Conservation (phyloP, 495 filamentous ascomycete species). For the Cryomyces minteri region DNA sequence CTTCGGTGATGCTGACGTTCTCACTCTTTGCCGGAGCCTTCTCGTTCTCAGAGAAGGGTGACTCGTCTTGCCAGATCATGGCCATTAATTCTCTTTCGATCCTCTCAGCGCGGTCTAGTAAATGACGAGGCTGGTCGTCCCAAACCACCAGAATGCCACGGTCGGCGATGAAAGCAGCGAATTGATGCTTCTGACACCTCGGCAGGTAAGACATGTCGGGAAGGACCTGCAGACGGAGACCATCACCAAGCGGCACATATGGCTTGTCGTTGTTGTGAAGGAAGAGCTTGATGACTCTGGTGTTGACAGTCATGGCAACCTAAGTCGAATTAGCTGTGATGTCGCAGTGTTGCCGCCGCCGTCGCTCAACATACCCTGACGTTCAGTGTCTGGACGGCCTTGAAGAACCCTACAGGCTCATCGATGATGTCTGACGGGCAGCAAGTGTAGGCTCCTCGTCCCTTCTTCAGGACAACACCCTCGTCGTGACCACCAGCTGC, state of each 20-base stretch:
- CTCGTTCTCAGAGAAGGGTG: constrained; percentile 15
- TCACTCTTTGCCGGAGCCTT: constrained; percentile 12
- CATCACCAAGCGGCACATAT: constrained; percentile 35
- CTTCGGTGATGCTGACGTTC: constrained; percentile 16
- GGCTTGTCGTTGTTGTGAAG: constrained; percentile 24
- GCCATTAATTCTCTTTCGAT: constrained; percentile 34
- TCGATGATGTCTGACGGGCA: constrained; percentile 33
- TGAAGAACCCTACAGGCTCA: constrained; percentile 27
- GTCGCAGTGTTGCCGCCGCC: not conserved
- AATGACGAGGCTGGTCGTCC: constrained; percentile 41
- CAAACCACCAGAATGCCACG: constrained; percentile 40
- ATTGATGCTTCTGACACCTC: constrained; percentile 42
- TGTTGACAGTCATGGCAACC: constrained; percentile 41
- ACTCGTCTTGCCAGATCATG: constrained; percentile 29
- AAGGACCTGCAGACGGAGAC: constrained; percentile 41
- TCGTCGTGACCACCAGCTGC: constrained; percentile 33
- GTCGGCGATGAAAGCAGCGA: constrained; percentile 45
- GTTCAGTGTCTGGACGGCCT: constrained; percentile 34
- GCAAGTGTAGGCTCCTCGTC: constrained; percentile 31
- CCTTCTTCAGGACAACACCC: constrained; percentile 41
- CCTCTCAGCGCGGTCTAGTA: constrained; percentile 28
- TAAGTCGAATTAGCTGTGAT: constrained; percentile 7
- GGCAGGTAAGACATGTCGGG: constrained; percentile 34
- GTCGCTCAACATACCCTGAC: constrained; percentile 24
- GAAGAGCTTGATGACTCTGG: constrained; percentile 35